Evolutionary conservation across 352 stramenopile species (phyloP).

Genomic region (Peronospora destructor): DNA sequence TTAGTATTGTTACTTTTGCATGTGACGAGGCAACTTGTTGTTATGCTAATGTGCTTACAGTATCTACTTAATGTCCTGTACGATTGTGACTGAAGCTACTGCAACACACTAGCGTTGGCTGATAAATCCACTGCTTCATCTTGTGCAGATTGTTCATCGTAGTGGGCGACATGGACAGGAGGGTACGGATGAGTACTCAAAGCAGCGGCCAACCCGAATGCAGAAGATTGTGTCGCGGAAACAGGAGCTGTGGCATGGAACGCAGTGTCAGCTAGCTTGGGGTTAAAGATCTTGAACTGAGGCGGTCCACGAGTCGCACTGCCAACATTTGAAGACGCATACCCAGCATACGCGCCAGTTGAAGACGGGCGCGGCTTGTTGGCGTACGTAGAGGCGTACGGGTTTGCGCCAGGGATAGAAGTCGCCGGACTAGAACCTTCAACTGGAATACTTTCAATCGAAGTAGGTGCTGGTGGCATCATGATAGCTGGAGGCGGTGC

Average conservation of each 20-base stretch:
- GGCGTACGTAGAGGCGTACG: constrained; percentile 43
- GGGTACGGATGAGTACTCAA: constrained; percentile 12
- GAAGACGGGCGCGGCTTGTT: constrained; percentile 16
- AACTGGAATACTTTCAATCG: constrained; percentile 5
- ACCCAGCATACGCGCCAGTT: constrained; percentile 33
- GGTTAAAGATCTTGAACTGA: constrained; percentile 88
- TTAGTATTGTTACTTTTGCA: constrained; percentile 2
- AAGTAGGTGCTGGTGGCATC: constrained; percentile 8
- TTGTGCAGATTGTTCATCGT: constrained; percentile 33
- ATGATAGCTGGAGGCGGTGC: constrained; percentile 51
- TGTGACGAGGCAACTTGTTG: constrained; percentile 12
- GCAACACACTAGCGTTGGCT: constrained; percentile 57
- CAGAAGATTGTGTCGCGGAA: constrained; percentile 10
- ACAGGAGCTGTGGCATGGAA: constrained; percentile 11
- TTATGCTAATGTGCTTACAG: not conserved
- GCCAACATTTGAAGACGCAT: constrained; percentile 25
- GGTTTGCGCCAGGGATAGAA: constrained; percentile 36
- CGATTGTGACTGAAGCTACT: constrained; percentile 29
- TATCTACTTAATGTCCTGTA: constrained; percentile 7
- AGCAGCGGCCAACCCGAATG: constrained; percentile 23
- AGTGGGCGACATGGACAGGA: constrained; percentile 11
- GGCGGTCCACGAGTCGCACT: constrained; percentile 35
- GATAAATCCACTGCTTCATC: constrained; percentile 72
- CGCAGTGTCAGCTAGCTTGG: constrained; percentile 38
- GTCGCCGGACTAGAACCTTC: constrained; percentile 5